Conservation (phyloP, 768 basidiomycete genomes). For the Leccinum ochraceum region DNA sequence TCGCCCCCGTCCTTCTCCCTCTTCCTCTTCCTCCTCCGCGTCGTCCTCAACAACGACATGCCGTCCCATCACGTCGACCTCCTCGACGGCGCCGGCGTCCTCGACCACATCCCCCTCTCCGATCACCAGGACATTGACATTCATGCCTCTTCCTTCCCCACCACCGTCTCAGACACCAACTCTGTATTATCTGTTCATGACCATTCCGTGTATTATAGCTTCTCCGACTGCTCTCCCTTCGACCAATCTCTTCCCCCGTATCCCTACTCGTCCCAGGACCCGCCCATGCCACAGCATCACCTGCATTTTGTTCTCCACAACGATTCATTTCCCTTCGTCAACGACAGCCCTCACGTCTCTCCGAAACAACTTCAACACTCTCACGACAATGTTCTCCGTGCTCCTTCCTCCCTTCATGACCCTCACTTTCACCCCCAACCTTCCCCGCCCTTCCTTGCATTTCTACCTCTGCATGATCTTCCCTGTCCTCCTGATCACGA, state of each 20-base stretch:
- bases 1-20: slow-evolving; percentile 19
- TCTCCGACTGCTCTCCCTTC: slow-evolving; percentile 28
- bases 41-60: slow-evolving; percentile 19
- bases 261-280: slow-evolving; percentile 29
- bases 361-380: slow-evolving; percentile 30
- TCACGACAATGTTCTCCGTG: slow-evolving; percentile 25
- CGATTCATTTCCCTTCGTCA: slow-evolving; percentile 19
- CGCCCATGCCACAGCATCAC: slow-evolving; percentile 29
- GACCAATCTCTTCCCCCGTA: slow-evolving; percentile 22
- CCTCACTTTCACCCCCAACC: slow-evolving; percentile 29
- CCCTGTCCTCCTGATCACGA: slow-evolving; percentile 19
- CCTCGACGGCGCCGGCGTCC: slow-evolving; percentile 23
- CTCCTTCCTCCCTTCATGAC: slow-evolving; percentile 27
- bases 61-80: slow-evolving; percentile 19
- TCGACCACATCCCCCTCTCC: slow-evolving; percentile 20
- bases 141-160: slow-evolving; percentile 26
- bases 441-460: slow-evolving; percentile 27
- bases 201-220: slow-evolving; percentile 35
- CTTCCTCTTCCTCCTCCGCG: background rate
- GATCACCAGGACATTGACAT: slow-evolving; percentile 38
- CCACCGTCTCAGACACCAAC: slow-evolving; percentile 19
- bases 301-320: slow-evolving; percentile 28
- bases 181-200: slow-evolving; percentile 38
- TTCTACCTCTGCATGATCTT: slow-evolving; percentile 30
- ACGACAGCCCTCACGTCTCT: slow-evolving; percentile 27